A percentile compares a stretch with the other conserved stretches of the same genome.
These are phyloP conservation scores for Starmerella potacharoeniae DNA, from an alignment of 805 yeast genomes.

Conservation along the genomic window DNA sequence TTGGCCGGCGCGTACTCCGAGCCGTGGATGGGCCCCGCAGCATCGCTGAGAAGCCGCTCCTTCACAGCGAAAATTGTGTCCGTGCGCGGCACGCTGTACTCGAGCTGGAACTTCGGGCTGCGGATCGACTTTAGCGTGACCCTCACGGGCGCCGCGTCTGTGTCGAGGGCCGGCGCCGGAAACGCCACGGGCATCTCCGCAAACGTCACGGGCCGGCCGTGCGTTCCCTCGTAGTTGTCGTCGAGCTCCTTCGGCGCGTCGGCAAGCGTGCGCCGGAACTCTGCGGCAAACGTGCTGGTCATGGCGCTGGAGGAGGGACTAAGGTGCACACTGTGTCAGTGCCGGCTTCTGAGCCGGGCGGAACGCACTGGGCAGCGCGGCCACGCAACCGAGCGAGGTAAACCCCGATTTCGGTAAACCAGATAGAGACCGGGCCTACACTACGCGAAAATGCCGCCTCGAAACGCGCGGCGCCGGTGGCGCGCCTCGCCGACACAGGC, in stretches of 20 bases:
- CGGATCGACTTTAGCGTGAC: conserved; percentile 53
- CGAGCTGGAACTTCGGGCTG: conserved; percentile 52
- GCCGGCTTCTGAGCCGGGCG: too few species aligned
- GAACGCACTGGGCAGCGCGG: too few species aligned
- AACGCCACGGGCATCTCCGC: conserved; percentile 11
- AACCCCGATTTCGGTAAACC: too few species aligned
- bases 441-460: too few species aligned
- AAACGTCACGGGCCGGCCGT: conserved; percentile 5
- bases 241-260: conserved; percentile 13
- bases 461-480: too few species aligned
- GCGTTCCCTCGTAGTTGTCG: conserved; percentile 10
- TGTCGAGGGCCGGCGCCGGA: conserved; percentile 4
- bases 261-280: conserved; percentile 10
- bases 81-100: conserved; percentile 19
- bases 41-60: conserved; percentile 26
- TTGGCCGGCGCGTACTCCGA: conserved; percentile 6
- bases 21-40: conserved; percentile 21
- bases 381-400: too few species aligned
- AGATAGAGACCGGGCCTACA: too few species aligned
- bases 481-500: background rate
- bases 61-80: conserved; percentile 25
- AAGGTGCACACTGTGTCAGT: background rate
- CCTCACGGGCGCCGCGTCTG: conserved; percentile 4
- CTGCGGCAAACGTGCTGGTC: conserved; percentile 4
- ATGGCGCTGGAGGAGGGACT: background rate